These are phyloP conservation scores for Tetracladium marchalianum DNA, from an alignment of 495 filamentous ascomycete species.

Conservation along the genomic window DNA sequence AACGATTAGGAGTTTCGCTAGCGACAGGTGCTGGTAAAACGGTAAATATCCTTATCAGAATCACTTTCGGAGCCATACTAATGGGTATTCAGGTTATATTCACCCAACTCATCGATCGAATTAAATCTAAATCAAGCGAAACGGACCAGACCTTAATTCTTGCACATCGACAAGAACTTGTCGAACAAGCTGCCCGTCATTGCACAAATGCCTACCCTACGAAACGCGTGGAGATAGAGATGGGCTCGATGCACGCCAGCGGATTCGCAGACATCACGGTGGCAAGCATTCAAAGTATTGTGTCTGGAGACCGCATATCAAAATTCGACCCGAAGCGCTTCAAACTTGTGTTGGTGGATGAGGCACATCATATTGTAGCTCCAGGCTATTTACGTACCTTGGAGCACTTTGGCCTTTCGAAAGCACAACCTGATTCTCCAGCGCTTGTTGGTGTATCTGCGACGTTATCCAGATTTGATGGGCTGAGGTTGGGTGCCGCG, in stretches of 20 bases:
- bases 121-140: constrained; percentile 42
- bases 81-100: constrained; percentile 64
- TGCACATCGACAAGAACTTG: constrained; percentile 87
- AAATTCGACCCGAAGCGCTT: constrained; percentile 75
- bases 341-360: constrained; percentile 91
- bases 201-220: constrained; percentile 71
- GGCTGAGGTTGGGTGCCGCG: constrained; percentile 73
- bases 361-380: constrained; percentile 96
- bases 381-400: constrained; percentile 62
- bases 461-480: constrained; percentile 84
- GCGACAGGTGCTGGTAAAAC: constrained; percentile 94
- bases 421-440: constrained; percentile 44
- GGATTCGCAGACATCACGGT: constrained; percentile 86
- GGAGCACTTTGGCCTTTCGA: constrained; percentile 60
- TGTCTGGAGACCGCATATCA: constrained; percentile 56
- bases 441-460: constrained; percentile 86
- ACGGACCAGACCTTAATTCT: constrained; percentile 81
- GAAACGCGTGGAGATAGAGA: constrained; percentile 77
- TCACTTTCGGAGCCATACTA: neutral
- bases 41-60: constrained; percentile 29
- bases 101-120: constrained; percentile 81
- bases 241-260: constrained; percentile 64
- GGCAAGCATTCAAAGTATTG: constrained; percentile 78
- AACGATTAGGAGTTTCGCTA: constrained; percentile 76
- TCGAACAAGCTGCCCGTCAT: constrained; percentile 84